Evolutionary conservation across 108 stramenopile species (phyloP), one percentile per base, ranked within the genome.

Genomic region (Skeletonema potamos): DNA sequence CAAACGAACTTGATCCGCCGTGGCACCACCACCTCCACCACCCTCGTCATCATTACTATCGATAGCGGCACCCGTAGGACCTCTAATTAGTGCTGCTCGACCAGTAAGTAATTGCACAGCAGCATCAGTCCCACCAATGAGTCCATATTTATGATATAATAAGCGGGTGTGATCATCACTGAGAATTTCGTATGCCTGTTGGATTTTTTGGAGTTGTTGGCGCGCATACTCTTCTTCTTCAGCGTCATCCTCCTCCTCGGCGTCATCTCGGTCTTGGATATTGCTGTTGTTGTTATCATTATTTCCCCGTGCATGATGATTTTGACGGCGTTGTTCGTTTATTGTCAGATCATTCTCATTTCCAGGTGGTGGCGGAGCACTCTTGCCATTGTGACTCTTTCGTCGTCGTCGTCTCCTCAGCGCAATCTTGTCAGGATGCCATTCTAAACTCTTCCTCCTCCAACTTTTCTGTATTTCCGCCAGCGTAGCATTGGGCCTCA

Each of bases 371-470:
- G 71, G 71, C 1, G 71, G 72, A 9, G 63, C 30, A 32, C 30
- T 32, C 30, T 32, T 32, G 62, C 15, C 18, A n/a, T 27, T 2
- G 5, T 58, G 0, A 29, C 27, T 66, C 39, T 30, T 57, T 17
- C 26, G 7, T 17, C 48, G n/a, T 61, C 41, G 12, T 46, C 22
- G 11, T 34, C 36, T 20, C n/a, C 37, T 54, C 27, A 37, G 2
- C 28, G 36, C 48, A 29, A 73, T 2, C 68, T 93, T 94, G 71
- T 97, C 97, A n/a, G 97, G 97, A 79, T 97, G 97, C 54, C 64
- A 90, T 27, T 72, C 37, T 24, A 86, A 65, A 18, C 88, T 84
- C 51, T 87, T 55, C 24, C 48, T 79, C 10, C 90, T 81, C 61
- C 93, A 97, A 2, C 76, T 68, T 62, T 86, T 86, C 3, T 79